Conservation (phyloP, 345 rosid genomes). For the Bretschneidera sinensis region DNA sequence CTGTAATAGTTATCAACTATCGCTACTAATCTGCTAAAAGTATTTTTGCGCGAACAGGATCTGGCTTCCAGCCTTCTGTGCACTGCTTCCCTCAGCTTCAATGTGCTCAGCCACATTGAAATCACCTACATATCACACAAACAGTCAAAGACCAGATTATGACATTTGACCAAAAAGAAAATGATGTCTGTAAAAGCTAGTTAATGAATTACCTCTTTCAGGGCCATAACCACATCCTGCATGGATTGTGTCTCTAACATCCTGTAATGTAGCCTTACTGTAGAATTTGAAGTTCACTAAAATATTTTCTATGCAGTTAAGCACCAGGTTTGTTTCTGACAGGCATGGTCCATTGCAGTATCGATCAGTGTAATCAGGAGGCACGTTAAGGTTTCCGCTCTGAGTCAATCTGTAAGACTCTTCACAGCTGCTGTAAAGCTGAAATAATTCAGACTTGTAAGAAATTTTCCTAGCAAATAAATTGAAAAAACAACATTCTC, state of each 20-base stretch:
- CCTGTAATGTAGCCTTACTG: slow-evolving; percentile 61
- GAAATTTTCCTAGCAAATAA: slow-evolving; percentile 10
- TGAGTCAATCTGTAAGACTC: slow-evolving; percentile 60
- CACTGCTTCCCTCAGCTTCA: slow-evolving; percentile 38
- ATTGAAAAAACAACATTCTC: too few relatives aligned
- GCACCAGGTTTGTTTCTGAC: slow-evolving; percentile 65
- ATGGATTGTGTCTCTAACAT: slow-evolving; percentile 53
- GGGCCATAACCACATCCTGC: slow-evolving; percentile 77
- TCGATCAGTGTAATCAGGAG: slow-evolving; percentile 30
- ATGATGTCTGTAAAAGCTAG: background rate
- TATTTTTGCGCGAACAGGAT: slow-evolving; percentile 21
- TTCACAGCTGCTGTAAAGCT: slow-evolving; percentile 70
- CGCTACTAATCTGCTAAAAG: background rate
- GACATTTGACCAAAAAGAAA: background rate
- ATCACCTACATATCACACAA: slow-evolving; percentile 36
- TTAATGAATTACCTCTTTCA: slow-evolving; percentile 42
- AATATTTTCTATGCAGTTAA: slow-evolving; percentile 56
- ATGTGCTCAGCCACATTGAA: slow-evolving; percentile 67
- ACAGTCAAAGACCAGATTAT: background rate
- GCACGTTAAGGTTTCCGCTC: slow-evolving; percentile 58
- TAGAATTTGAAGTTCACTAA: slow-evolving; percentile 55
- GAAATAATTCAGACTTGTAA: slow-evolving; percentile 12
- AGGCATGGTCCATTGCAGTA: slow-evolving; percentile 83
- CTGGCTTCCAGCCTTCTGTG: slow-evolving; percentile 19
- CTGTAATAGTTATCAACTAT: background rate